phyloP scores from a whole-genome alignment of 352 stramenopile genomes.

The Peronosclerospora sorghi region DNA sequence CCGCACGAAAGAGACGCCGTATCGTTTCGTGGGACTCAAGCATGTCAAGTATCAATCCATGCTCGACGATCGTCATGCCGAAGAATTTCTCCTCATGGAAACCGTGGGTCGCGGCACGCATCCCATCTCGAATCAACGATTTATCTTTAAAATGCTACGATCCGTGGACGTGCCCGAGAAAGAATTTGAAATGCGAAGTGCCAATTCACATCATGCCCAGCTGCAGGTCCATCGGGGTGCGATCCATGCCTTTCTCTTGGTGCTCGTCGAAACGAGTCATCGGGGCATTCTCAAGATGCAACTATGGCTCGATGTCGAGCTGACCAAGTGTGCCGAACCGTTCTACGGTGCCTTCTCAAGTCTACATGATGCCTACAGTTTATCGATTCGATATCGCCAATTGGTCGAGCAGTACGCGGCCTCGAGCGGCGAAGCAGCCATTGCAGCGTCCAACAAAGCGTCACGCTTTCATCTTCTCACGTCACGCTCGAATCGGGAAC shows the following conservation, averaged over 20 bases:
- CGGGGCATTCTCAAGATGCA: constrained; percentile 55
- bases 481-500: constrained; percentile 27
- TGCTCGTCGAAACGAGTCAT: constrained; percentile 47
- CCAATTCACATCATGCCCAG: constrained; percentile 34
- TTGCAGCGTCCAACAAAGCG: constrained; percentile 16
- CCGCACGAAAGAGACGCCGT: constrained; percentile 50
- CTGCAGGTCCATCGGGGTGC: constrained; percentile 38
- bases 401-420: constrained; percentile 36
- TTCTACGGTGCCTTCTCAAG: constrained; percentile 51
- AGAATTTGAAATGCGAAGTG: constrained; percentile 31
- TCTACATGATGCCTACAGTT: constrained; percentile 58
- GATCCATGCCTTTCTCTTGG: constrained; percentile 48
- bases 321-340: constrained; percentile 36
- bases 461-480: constrained; percentile 19
- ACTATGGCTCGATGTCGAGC: constrained; percentile 55
- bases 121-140: constrained; percentile 25
- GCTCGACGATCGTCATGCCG: constrained; percentile 36
- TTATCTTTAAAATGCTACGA: constrained; percentile 53
- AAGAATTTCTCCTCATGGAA: constrained; percentile 60
- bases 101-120: constrained; percentile 37
- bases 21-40: constrained; percentile 71
- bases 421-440: constrained; percentile 21
- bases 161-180: constrained; percentile 39
- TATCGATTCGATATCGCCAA: constrained; percentile 49
- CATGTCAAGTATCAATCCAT: constrained; percentile 64